A percentile compares a stretch with the other conserved stretches of the same genome.
Evolutionary conservation across 108 stramenopile species (phyloP).

Genomic region (Pseudonitzschia pungens): DNA sequence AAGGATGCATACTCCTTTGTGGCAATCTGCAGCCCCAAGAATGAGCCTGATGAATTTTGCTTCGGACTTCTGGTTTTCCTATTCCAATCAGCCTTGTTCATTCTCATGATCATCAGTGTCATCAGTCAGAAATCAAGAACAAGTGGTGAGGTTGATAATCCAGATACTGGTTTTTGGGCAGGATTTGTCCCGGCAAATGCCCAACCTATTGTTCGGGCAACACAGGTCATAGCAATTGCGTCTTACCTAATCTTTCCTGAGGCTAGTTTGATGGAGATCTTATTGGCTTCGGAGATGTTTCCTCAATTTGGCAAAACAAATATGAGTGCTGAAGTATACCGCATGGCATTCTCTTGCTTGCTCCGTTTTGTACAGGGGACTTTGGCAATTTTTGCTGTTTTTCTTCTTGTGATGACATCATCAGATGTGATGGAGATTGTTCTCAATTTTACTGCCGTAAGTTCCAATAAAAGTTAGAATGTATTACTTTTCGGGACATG

Average conservation of each 20-base stretch:
- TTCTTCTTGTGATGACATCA: not conserved
- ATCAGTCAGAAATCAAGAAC: not conserved
- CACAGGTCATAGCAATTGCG: not conserved
- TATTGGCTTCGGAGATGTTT: not conserved
- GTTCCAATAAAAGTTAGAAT: not conserved
- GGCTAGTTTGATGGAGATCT: not conserved
- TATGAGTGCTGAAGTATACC: not conserved
- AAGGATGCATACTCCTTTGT: not conserved
- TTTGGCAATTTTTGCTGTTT: not conserved
- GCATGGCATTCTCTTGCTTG: not conserved
- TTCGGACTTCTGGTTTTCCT: not conserved
- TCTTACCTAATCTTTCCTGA: not conserved
- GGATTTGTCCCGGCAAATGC: not conserved
- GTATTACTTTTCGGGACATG: not conserved
- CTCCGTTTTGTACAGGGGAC: not conserved
- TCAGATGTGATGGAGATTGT: not conserved
- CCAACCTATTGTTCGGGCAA: not conserved
- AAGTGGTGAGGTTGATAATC: not conserved
- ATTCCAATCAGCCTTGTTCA: not conserved
- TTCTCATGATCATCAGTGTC: not conserved
- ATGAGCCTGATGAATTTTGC: not conserved
- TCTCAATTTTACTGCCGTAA: conserved; percentile 1
- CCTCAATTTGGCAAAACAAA: not conserved
- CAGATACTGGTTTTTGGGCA: not conserved
- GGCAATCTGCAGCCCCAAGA: not conserved